These are phyloP conservation scores for Pseudotsuga menziesii DNA, from an alignment of 75 land plant species.

Conservation along the genomic window DNA sequence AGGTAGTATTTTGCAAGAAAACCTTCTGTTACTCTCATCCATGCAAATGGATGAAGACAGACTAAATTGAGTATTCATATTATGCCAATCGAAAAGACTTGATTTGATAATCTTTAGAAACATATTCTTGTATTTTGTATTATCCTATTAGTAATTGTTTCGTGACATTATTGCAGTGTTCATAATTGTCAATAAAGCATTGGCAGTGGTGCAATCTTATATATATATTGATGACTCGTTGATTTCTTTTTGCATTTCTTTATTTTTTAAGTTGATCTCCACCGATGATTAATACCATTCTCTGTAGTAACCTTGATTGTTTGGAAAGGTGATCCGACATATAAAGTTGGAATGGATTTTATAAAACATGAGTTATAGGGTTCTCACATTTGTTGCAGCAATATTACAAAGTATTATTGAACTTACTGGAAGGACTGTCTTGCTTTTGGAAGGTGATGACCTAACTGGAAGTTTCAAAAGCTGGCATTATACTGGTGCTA, in stretches of 20 bases:
- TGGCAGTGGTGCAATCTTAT: not conserved
- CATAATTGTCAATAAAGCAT: not conserved
- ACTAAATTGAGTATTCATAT: not conserved
- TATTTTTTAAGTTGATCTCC: not conserved
- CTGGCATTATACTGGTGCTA: too few relatives aligned
- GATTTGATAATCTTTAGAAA: not conserved
- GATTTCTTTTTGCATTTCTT: not conserved
- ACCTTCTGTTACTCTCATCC: not conserved
- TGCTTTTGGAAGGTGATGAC: too few relatives aligned
- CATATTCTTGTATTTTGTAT: not conserved
- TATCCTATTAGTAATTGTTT: not conserved
- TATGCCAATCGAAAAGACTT: not conserved
- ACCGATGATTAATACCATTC: not conserved
- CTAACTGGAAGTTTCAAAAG: too few relatives aligned
- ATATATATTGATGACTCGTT: not conserved
- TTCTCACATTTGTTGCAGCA: not conserved
- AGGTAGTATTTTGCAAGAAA: not conserved
- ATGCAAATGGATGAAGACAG: not conserved
- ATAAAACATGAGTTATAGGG: not conserved
- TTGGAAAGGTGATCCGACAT: too few relatives aligned
- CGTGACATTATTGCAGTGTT: not conserved
- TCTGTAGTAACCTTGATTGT: not conserved
- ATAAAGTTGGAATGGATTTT: not conserved
- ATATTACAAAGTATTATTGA: not conserved
- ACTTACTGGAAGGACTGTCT: not conserved